Conservation (phyloP, 202 grass and related monocot species). For the Elaeis oleifera region DNA sequence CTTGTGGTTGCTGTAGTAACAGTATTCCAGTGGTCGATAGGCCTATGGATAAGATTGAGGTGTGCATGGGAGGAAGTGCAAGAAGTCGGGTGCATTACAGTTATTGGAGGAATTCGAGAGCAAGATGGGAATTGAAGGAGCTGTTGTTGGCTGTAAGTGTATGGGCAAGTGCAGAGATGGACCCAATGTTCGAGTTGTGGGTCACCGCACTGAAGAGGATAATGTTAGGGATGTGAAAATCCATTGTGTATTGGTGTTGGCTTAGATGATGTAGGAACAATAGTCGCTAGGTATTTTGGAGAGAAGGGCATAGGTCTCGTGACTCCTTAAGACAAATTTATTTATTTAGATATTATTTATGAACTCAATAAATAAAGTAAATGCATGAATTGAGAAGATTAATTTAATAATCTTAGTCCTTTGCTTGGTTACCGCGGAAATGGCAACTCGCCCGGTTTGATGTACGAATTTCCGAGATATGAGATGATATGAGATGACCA, state of each 20-base stretch:
- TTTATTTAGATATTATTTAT: no score
- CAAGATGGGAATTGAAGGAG: constrained; percentile 19
- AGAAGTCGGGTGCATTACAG: constrained; percentile 39
- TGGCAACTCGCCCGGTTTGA: no score
- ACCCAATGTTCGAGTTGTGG: constrained; percentile 43
- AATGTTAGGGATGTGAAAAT: constrained; percentile 12
- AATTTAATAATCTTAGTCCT: no score
- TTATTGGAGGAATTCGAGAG: constrained; percentile 59
- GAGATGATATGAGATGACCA: no score
- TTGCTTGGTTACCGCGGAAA: no score
- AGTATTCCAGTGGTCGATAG: constrained; percentile 10
- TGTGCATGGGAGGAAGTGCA: constrained; percentile 91
- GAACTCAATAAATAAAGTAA: no score
- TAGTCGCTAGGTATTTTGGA: constrained; percentile 35
- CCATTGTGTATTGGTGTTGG: constrained; percentile 53
- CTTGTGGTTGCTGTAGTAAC: background rate
- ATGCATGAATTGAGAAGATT: no score
- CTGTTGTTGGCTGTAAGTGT: constrained; percentile 56
- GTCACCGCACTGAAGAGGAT: background rate
- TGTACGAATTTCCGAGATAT: no score
- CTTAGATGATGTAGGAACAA: constrained; percentile 59
- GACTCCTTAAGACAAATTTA: background rate
- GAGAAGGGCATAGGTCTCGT: constrained; percentile 12
- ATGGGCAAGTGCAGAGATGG: constrained; percentile 68
- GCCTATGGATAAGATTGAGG: constrained; percentile 42